Evolutionary conservation across 495 filamentous ascomycete genomes (phyloP), one percentile per base, ranked within the genome.

Genomic region (Penicilliopsis zonata): DNA sequence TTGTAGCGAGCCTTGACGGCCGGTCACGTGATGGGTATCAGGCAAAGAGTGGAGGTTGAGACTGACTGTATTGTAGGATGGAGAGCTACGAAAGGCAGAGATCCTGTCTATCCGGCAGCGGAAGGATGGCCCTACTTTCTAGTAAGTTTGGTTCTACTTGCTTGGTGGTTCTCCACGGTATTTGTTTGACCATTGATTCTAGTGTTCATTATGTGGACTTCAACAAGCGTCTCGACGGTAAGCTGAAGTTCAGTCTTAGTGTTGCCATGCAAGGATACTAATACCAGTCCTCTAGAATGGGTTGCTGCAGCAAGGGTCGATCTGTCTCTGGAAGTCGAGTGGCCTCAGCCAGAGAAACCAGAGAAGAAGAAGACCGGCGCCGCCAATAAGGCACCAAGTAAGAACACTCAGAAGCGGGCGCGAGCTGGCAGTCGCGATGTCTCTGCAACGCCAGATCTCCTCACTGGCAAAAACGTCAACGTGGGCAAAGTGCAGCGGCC

Each of bases 121-220:
- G 5, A 88, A 90, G 44, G 84, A 82, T 41, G 75, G 81, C 3
- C 76, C 79, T 30, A 78, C 80, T 34, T 94, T 86, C 50, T 95
- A 94, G 69, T 72, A 61, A 32, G 62, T 50, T 23, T 5, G 22
- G 5, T 26, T 9, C n/a, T 21, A 2, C 12, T 18, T 9, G 4
- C 5, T 19, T n/a, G 5, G n/a, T n/a, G n/a, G n/a, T n/a, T n/a
- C n/a, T n/a, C n/a, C n/a, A n/a, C n/a, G n/a, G n/a, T n/a, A n/a
- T 33, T 27, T 8, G 3, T 1, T n/a, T 18, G 14, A 27, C 3
- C 18, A 13, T 31, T 5, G 26, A 14, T 16, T 31, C 26, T 14
- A 76, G 71, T 50, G 88, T 94, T 44, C 93, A 98, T 54, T 98
- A 96, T 57, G 85, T 94, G 37, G 92, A 95, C 42, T 98, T 94